Evolutionary conservation across 2,329 filamentous ascomycete species (phyloP).

Genomic region (Endothia cerciana): DNA sequence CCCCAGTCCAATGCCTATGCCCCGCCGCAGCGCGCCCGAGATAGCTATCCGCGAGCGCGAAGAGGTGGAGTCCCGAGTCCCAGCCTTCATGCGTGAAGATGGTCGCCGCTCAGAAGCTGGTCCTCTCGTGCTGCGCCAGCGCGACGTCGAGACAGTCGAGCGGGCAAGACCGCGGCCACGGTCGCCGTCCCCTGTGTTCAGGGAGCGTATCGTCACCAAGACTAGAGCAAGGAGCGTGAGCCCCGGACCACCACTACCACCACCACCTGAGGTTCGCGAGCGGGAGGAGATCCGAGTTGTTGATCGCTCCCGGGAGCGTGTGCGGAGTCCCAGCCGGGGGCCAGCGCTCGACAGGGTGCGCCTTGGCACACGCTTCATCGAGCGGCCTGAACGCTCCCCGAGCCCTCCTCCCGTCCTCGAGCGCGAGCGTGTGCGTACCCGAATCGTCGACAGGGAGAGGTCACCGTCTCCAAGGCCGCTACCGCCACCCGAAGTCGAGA

Average conservation of each 20-base stretch:
- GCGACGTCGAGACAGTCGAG: constrained; percentile 60
- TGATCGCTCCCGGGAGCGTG: constrained; percentile 41
- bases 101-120: constrained; percentile 52
- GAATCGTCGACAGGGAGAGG: constrained; percentile 46
- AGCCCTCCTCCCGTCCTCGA: constrained; percentile 39
- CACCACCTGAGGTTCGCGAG: constrained; percentile 33
- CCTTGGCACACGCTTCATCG: constrained; percentile 40
- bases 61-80: constrained; percentile 49
- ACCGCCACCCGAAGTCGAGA: constrained; percentile 46
- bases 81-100: constrained; percentile 57
- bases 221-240: constrained; percentile 49
- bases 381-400: constrained; percentile 46
- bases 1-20: constrained; percentile 23
- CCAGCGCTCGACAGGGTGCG: constrained; percentile 32
- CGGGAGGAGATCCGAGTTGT: constrained; percentile 38
- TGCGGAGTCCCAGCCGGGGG: constrained; percentile 30
- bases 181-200: constrained; percentile 47
- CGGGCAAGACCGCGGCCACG: constrained; percentile 49
- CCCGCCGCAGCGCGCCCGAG: constrained; percentile 38
- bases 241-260: constrained; percentile 38
- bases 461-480: constrained; percentile 43
- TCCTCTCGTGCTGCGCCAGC: constrained; percentile 57
- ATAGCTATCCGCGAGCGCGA: constrained; percentile 48
- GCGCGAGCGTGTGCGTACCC: constrained; percentile 44
- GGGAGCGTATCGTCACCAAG: constrained; percentile 46